Evolutionary conservation across 768 basidiomycete species (phyloP).

Genomic region (Hygrophorus russula): DNA sequence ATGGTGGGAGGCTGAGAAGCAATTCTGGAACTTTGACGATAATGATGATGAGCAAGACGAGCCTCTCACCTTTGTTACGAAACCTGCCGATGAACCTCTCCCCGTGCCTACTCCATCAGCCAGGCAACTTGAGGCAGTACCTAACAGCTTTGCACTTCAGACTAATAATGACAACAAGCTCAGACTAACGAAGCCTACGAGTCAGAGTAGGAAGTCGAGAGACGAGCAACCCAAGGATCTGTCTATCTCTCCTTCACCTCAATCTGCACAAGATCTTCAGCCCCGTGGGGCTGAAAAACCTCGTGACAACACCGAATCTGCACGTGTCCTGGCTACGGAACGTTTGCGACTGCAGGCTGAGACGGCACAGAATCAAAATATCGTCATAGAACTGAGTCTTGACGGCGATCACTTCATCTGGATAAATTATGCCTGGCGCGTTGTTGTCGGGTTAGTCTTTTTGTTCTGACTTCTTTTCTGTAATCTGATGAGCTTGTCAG

Average conservation of each 20-base stretch:
- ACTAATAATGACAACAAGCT: conserved; percentile 42
- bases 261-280: conserved; percentile 21
- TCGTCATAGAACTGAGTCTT: conserved; percentile 88
- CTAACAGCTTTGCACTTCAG: conserved; percentile 36
- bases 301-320: conserved; percentile 59
- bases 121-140: conserved; percentile 28
- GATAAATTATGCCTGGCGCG: conserved; percentile 92
- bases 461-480: conserved; percentile 3
- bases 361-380: conserved; percentile 90
- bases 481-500: conserved; percentile 29
- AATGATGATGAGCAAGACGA: conserved; percentile 86
- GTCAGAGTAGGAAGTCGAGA: conserved; percentile 42
- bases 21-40: conserved; percentile 98
- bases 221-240: conserved; percentile 47
- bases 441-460: conserved; percentile 71
- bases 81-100: conserved; percentile 58
- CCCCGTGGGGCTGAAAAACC: conserved; percentile 30
- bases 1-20: conserved; percentile 99
- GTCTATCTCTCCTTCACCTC: conserved; percentile 21
- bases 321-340: conserved; percentile 79
- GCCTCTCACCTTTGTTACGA: conserved; percentile 87
- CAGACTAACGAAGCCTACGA: conserved; percentile 36
- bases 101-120: conserved; percentile 21
- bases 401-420: conserved; percentile 94
- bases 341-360: conserved; percentile 85